These are phyloP conservation scores for Cucurbita ficifolia DNA, from an alignment of 306 rosid genomes.

Conservation along the genomic window DNA sequence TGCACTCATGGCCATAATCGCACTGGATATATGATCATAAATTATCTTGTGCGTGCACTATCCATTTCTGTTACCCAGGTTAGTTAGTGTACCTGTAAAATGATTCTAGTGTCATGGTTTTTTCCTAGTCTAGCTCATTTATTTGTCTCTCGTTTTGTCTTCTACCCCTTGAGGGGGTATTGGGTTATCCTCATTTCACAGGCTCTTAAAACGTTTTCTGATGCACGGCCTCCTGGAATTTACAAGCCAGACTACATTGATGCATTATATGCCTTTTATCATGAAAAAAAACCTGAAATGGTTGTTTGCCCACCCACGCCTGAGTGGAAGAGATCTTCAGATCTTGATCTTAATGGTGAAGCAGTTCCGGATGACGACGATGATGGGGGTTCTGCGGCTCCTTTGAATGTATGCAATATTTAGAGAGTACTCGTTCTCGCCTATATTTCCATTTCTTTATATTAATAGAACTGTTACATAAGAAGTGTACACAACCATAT, in stretches of 20 bases:
- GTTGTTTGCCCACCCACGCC: slow-evolving; percentile 88
- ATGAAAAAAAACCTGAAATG: slow-evolving; percentile 74
- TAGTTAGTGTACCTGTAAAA: slow-evolving; percentile 18
- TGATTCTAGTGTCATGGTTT: neutral
- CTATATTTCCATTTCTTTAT: slow-evolving; percentile 3
- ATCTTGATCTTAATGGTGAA: slow-evolving; percentile 95
- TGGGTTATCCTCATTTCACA: slow-evolving; percentile 17
- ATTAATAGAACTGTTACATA: neutral
- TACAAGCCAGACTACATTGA: slow-evolving; percentile 92
- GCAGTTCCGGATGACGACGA: slow-evolving; percentile 82
- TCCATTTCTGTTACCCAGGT: slow-evolving; percentile 79
- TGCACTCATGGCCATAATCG: slow-evolving; percentile 99
- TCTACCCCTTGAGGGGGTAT: slow-evolving; percentile 9
- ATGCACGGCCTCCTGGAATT: slow-evolving; percentile 96
- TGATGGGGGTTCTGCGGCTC: slow-evolving; percentile 60
- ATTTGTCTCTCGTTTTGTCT: neutral
- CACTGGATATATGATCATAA: slow-evolving; percentile 90
- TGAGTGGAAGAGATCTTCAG: slow-evolving; percentile 96
- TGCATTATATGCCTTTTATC: slow-evolving; percentile 75
- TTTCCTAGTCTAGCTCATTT: slow-evolving; percentile 2
- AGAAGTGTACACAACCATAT: neutral
- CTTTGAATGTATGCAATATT: slow-evolving; percentile 51
- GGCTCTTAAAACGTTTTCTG: slow-evolving; percentile 76
- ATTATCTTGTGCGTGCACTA: slow-evolving; percentile 73
- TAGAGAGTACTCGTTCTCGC: slow-evolving; percentile 8